Evolutionary conservation across 805 yeast genomes (phyloP).

Genomic region (Suhomyces faveliae): DNA sequence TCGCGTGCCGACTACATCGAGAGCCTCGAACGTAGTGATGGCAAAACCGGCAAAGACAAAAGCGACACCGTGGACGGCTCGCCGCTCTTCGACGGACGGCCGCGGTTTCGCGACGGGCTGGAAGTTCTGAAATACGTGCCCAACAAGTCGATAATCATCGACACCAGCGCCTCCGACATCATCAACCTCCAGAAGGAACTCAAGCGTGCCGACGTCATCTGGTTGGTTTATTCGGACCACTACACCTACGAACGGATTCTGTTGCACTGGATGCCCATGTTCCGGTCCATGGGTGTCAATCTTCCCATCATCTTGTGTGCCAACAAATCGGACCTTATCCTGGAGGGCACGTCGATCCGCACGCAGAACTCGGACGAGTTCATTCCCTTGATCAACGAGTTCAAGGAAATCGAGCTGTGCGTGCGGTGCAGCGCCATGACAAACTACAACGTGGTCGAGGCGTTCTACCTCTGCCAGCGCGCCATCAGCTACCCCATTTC

Average conservation of each 20-base stretch:
- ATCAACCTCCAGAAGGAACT: slow-evolving; percentile 65
- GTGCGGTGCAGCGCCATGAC: slow-evolving; percentile 82
- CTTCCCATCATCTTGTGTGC: slow-evolving; percentile 90
- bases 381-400: slow-evolving; percentile 81
- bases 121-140: slow-evolving; percentile 34
- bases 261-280: slow-evolving; percentile 90
- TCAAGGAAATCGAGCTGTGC: slow-evolving; percentile 92
- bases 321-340: slow-evolving; percentile 62
- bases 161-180: slow-evolving; percentile 71
- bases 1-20: slow-evolving; percentile 64
- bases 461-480: slow-evolving; percentile 88
- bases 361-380: slow-evolving; percentile 67
- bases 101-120: background rate
- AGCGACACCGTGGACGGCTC: background rate
- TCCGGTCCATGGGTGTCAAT: slow-evolving; percentile 90
- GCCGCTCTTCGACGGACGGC: background rate
- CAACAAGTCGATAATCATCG: slow-evolving; percentile 66
- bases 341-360: slow-evolving; percentile 46
- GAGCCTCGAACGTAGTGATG: slow-evolving; percentile 17
- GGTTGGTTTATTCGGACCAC: slow-evolving; percentile 93
- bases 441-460: slow-evolving; percentile 84
- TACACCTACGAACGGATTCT: slow-evolving; percentile 92
- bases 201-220: slow-evolving; percentile 82
- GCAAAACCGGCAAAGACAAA: background rate
- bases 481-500: slow-evolving; percentile 92